phyloP scores from a whole-genome alignment of 768 basidiomycete genomes.

The Leucogyrophana mollusca region DNA sequence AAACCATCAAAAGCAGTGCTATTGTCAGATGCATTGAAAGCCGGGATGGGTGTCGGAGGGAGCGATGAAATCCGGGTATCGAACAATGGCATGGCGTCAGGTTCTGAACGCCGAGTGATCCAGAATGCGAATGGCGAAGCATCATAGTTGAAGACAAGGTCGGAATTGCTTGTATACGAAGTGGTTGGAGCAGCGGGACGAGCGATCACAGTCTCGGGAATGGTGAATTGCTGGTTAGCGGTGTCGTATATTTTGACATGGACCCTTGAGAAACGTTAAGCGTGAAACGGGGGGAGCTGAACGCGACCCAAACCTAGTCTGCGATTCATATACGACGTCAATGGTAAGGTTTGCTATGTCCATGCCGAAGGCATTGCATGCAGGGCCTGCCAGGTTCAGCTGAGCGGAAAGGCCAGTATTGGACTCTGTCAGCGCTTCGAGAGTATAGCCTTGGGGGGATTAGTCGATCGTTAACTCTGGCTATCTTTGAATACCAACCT shows the following conservation, averaged over 20 bases:
- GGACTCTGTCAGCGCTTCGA: slow-evolving; percentile 43
- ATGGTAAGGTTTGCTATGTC: slow-evolving; percentile 62
- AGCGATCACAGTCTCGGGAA: slow-evolving; percentile 55
- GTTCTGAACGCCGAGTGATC: slow-evolving; percentile 68
- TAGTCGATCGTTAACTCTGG: background rate
- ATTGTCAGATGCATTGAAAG: slow-evolving; percentile 49
- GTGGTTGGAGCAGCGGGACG: slow-evolving; percentile 36
- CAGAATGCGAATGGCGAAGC: slow-evolving; percentile 73
- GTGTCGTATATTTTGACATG: slow-evolving; percentile 70
- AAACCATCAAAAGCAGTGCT: slow-evolving; percentile 61
- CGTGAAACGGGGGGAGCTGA: background rate
- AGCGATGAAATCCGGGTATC: slow-evolving; percentile 67
- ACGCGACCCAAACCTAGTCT: slow-evolving; percentile 37
- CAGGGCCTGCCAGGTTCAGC: slow-evolving; percentile 49
- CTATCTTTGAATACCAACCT: slow-evolving; percentile 14
- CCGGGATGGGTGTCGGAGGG: slow-evolving; percentile 56
- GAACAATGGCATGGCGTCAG: slow-evolving; percentile 56
- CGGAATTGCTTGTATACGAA: slow-evolving; percentile 42
- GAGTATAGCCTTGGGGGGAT: slow-evolving; percentile 47
- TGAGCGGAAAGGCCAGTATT: slow-evolving; percentile 51
- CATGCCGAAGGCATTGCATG: slow-evolving; percentile 65
- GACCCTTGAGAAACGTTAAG: slow-evolving; percentile 38
- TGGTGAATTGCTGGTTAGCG: slow-evolving; percentile 58
- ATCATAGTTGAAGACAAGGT: slow-evolving; percentile 70
- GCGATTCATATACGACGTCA: slow-evolving; percentile 63